phyloP scores from a whole-genome alignment of 306 rosid genomes.

The Corylus americana region DNA sequence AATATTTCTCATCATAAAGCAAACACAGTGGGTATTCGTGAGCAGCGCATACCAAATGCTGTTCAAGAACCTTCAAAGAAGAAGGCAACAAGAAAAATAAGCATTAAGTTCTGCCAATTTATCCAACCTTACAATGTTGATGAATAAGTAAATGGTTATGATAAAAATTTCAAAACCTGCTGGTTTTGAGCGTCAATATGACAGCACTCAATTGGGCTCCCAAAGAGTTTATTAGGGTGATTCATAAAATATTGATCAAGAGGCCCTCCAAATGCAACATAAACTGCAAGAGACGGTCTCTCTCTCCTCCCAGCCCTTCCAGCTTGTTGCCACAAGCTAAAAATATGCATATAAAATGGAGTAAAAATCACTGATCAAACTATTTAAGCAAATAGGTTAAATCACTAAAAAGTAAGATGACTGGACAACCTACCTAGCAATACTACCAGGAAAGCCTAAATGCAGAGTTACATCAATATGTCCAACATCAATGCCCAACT shows the following conservation, averaged over 20 bases:
- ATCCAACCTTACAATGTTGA: constrained; percentile 11
- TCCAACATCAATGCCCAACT: constrained; percentile 97
- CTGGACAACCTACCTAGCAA: constrained; percentile 63
- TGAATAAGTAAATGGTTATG: constrained; percentile 14
- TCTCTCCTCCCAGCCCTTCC: constrained; percentile 97
- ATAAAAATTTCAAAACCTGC: constrained; percentile 55
- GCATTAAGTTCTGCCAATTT: constrained; percentile 10
- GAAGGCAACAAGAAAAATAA: constrained; percentile 27
- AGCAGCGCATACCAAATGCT: constrained; percentile 91
- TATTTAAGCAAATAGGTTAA: constrained; percentile 20
- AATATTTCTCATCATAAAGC: constrained; percentile 67
- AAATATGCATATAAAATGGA: constrained; percentile 13
- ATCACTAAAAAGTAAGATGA: constrained; percentile 8
- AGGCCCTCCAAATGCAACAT: constrained; percentile 90
- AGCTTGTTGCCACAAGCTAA: constrained; percentile 97
- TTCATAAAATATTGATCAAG: constrained; percentile 95
- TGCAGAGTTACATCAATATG: constrained; percentile 92
- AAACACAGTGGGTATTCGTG: constrained; percentile 66
- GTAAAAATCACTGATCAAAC: constrained; percentile 10
- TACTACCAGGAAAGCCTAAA: constrained; percentile 96
- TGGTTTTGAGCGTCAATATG: constrained; percentile 79
- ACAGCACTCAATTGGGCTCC: constrained; percentile 86
- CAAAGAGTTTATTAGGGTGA: constrained; percentile 79
- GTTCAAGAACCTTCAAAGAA: constrained; percentile 72
- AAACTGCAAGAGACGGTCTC: constrained; percentile 80